Conservation (phyloP, 1,139 yeast genomes). For the Saccharomycopsis phalli region DNA sequence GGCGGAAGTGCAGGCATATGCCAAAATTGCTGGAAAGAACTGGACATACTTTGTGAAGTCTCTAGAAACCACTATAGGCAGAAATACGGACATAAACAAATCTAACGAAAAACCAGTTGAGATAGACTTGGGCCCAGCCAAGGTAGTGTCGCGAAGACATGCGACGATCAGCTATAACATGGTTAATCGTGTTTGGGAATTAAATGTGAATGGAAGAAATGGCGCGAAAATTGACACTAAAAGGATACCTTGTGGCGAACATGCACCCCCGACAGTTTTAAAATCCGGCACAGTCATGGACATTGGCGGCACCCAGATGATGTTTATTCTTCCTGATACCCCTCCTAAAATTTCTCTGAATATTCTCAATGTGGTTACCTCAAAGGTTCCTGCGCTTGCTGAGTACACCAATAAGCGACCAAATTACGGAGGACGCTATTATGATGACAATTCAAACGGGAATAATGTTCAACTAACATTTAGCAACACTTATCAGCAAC, state of each 20-base stretch:
- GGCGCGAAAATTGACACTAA: constrained; percentile 83
- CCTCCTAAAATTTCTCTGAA: constrained; percentile 56
- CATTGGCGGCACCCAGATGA: constrained; percentile 97
- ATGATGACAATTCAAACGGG: not conserved
- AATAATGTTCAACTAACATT: constrained; percentile 3
- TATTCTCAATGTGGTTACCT: constrained; percentile 35
- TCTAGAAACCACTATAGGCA: constrained; percentile 70
- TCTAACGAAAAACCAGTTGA: constrained; percentile 42
- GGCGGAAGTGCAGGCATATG: constrained; percentile 90
- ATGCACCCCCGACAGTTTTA: constrained; percentile 43
- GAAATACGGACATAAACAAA: constrained; percentile 55
- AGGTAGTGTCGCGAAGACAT: constrained; percentile 86
- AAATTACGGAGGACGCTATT: constrained; percentile 19
- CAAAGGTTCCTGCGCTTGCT: constrained; percentile 23
- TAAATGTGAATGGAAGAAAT: constrained; percentile 75
- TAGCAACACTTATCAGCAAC: constrained; percentile 10
- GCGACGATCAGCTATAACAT: constrained; percentile 77
- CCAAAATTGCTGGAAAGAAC: constrained; percentile 80
- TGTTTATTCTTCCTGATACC: constrained; percentile 91
- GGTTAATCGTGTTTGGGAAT: constrained; percentile 74
- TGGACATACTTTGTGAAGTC: constrained; percentile 93
- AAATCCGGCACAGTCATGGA: constrained; percentile 84
- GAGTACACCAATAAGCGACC: constrained; percentile 24
- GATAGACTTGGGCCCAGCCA: constrained; percentile 93
- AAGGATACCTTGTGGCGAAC: constrained; percentile 42